Conservation (phyloP, 345 rosid genomes). For the Lepidium africanum region DNA sequence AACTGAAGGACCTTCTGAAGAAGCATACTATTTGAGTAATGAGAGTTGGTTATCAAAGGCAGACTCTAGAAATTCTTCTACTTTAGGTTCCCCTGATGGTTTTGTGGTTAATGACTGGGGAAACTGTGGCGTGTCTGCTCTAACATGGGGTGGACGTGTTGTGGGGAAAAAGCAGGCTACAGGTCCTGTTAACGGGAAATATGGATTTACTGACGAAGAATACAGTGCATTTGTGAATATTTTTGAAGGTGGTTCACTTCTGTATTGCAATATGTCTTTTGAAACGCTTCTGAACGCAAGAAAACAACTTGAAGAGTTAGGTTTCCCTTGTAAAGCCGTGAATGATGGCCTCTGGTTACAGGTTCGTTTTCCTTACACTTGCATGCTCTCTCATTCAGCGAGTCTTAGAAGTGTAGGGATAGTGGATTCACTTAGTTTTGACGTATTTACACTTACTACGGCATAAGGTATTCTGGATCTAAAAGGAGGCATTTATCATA, state of each 20-base stretch:
- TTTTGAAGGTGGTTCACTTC: constrained; percentile 91
- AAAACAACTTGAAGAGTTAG: constrained; percentile 92
- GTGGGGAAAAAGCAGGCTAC: constrained; percentile 70
- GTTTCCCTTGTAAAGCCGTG: constrained; percentile 92
- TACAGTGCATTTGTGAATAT: constrained; percentile 72
- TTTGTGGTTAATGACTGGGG: constrained; percentile 74
- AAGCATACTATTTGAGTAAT: constrained; percentile 50
- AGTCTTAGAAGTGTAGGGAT: not conserved
- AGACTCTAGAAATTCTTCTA: constrained; percentile 56
- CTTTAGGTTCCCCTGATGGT: constrained; percentile 48
- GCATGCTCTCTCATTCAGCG: constrained; percentile 1
- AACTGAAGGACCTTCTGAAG: constrained; percentile 87
- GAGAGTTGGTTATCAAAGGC: constrained; percentile 57
- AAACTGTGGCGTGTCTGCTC: constrained; percentile 59
- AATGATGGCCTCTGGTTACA: constrained; percentile 98
- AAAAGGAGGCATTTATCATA: not conserved
- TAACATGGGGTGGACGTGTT: constrained; percentile 97
- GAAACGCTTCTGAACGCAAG: constrained; percentile 84
- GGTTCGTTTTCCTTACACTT: constrained; percentile 34
- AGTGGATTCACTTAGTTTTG: not conserved
- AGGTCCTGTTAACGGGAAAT: constrained; percentile 46
- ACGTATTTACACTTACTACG: not conserved
- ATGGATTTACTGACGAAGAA: constrained; percentile 63
- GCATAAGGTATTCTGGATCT: not conserved
- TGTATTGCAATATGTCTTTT: constrained; percentile 93